Evolutionary conservation across 1,284 basidiomycete genomes (phyloP).

Genomic region (Cystobasidiaceae sp.): DNA sequence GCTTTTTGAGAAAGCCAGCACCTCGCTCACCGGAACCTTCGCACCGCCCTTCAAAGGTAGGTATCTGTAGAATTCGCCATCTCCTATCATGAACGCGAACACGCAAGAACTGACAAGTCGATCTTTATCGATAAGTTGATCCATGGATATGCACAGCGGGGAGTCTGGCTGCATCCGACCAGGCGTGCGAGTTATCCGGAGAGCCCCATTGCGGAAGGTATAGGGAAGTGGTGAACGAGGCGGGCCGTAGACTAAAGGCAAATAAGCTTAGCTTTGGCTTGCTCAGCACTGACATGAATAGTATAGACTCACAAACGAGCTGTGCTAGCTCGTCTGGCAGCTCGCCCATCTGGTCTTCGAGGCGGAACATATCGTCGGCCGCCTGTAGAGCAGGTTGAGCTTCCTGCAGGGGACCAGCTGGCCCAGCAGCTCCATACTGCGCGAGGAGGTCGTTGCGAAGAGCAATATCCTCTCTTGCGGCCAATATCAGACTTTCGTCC

Average conservation of each 20-base stretch:
- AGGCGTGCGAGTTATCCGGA: constrained; percentile 30
- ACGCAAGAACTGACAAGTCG: constrained; percentile 1
- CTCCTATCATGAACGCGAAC: constrained; percentile 26
- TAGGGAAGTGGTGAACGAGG: constrained; percentile 3
- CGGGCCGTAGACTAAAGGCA: too few species aligned
- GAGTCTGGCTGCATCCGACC: background rate
- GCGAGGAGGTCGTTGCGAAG: constrained; percentile 2
- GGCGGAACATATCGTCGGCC: too few species aligned
- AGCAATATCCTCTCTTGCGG: background rate
- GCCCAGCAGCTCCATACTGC: background rate
- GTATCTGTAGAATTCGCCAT: constrained; percentile 11
- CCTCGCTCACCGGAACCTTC: background rate
- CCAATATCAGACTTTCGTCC: constrained; percentile 1
- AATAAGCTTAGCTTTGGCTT: too few species aligned
- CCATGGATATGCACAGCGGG: constrained; percentile 15
- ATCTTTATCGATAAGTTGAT: constrained; percentile 19
- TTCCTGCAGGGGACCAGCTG: too few species aligned
- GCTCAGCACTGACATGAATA: too few species aligned
- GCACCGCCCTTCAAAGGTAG: constrained; percentile 19
- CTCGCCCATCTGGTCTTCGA: too few species aligned
- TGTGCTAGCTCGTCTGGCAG: too few species aligned
- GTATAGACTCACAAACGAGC: too few species aligned
- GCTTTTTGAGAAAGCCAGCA: background rate
- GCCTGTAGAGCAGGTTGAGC: too few species aligned
- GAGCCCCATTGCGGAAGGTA: constrained; percentile 20